phyloP scores from a whole-genome alignment of 2,329 filamentous ascomycete species.

The Madurella mycetomatis region DNA sequence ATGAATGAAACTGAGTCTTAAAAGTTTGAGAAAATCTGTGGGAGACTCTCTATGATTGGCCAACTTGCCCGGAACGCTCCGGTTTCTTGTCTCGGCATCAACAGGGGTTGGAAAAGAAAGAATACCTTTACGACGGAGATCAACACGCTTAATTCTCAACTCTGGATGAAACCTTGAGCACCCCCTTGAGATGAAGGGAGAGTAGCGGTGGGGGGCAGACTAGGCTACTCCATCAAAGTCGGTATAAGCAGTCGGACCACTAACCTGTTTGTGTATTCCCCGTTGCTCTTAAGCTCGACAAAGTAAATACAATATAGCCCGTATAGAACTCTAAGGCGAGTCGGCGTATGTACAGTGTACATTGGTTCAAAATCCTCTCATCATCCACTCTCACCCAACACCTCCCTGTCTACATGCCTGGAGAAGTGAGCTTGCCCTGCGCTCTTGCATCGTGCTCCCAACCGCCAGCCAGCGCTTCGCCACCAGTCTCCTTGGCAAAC shows the following conservation, averaged over 20 bases:
- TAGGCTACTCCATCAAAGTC: background rate
- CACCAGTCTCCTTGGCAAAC: constrained; percentile 68
- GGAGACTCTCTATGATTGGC: too few species aligned
- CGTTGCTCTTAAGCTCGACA: background rate
- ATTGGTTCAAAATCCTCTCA: background rate
- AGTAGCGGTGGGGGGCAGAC: background rate
- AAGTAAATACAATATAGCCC: constrained; percentile 13
- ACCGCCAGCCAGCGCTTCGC: constrained; percentile 75
- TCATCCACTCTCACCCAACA: background rate
- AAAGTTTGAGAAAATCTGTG: too few species aligned
- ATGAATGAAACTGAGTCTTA: too few species aligned
- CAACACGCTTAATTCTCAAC: background rate
- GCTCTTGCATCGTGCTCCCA: constrained; percentile 72
- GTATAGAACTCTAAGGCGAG: constrained; percentile 1
- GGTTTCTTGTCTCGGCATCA: background rate
- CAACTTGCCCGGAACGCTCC: too few species aligned
- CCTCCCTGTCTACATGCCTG: constrained; percentile 69
- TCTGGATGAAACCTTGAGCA: background rate
- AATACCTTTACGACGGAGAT: background rate
- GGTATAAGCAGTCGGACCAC: background rate
- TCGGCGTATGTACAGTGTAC: constrained; percentile 14
- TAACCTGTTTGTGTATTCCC: background rate
- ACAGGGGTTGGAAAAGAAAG: background rate
- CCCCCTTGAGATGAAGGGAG: background rate
- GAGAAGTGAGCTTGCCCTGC: constrained; percentile 80